A percentile compares a stretch with the other conserved stretches of the same genome.
phyloP scores from a whole-genome alignment of 495 filamentous ascomycete species.

The Bombardia bombarda region DNA sequence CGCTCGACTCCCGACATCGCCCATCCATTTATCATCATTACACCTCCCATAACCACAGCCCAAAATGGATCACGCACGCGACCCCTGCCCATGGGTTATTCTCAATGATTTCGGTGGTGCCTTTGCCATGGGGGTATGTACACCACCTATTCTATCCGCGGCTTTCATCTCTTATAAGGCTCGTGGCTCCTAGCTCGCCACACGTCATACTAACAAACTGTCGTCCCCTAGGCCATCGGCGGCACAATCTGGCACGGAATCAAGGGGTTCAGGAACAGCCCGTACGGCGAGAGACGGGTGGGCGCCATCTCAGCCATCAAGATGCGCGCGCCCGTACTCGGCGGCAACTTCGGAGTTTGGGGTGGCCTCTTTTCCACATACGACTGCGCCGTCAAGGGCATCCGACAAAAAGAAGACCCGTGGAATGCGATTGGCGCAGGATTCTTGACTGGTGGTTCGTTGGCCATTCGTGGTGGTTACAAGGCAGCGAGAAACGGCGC shows the following conservation, averaged over 20 bases:
- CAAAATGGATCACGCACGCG: conserved; percentile 59
- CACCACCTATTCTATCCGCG: not conserved
- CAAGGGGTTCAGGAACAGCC: conserved; percentile 86
- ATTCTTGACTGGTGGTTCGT: conserved; percentile 90
- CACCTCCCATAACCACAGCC: not conserved
- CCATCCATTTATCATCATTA: no score
- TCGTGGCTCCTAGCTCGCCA: not conserved
- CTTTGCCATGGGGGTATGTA: conserved; percentile 37
- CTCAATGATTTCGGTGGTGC: conserved; percentile 96
- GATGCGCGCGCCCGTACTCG: conserved; percentile 87
- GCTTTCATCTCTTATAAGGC: not conserved
- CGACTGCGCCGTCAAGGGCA: conserved; percentile 95
- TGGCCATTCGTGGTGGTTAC: conserved; percentile 83
- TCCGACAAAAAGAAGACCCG: conserved; percentile 94
- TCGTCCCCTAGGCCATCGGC: conserved; percentile 54
- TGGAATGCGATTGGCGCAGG: conserved; percentile 95
- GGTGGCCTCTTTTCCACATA: conserved; percentile 90
- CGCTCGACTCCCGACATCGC: no score
- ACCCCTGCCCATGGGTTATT: conserved; percentile 94
- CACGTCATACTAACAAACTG: not conserved
- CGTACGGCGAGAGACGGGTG: conserved; percentile 89
- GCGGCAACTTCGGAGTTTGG: conserved; percentile 84
- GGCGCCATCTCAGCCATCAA: conserved; percentile 96
- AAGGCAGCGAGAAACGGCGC: conserved; percentile 87
- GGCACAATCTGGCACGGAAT: conserved; percentile 97